These are phyloP conservation scores for Candida sithepensis DNA, from an alignment of 805 yeast genomes.

Conservation along the genomic window DNA sequence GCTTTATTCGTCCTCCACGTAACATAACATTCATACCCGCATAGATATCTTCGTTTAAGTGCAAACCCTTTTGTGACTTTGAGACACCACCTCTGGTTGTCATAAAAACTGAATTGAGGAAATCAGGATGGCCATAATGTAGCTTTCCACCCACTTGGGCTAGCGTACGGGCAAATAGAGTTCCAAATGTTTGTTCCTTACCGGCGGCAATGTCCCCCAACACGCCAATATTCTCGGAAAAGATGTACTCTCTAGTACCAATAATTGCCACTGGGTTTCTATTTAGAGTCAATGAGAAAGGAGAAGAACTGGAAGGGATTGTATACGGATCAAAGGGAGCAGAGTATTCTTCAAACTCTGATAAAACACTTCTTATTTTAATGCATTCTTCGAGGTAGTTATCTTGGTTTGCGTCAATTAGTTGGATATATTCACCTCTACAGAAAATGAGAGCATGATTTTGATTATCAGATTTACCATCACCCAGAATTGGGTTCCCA, in stretches of 20 bases:
- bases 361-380: slow-evolving; percentile 68
- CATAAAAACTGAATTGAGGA: slow-evolving; percentile 71
- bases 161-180: slow-evolving; percentile 75
- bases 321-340: slow-evolving; percentile 26
- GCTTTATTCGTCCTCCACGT: slow-evolving; percentile 81
- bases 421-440: slow-evolving; percentile 77
- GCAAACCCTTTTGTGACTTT: slow-evolving; percentile 79
- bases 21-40: slow-evolving; percentile 80
- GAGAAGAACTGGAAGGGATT: slow-evolving; percentile 9
- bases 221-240: slow-evolving; percentile 78
- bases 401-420: slow-evolving; percentile 83
- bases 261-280: slow-evolving; percentile 71
- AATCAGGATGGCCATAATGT: slow-evolving; percentile 87
- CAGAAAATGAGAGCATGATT: slow-evolving; percentile 71
- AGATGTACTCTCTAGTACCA: slow-evolving; percentile 81
- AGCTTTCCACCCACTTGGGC: slow-evolving; percentile 81
- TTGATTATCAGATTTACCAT: slow-evolving; percentile 83
- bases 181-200: slow-evolving; percentile 84
- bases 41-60: slow-evolving; percentile 80
- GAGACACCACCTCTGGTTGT: slow-evolving; percentile 85
- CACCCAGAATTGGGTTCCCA: slow-evolving; percentile 81
- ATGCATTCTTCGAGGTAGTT: slow-evolving; percentile 79
- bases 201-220: slow-evolving; percentile 87
- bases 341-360: slow-evolving; percentile 65
- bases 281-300: neutral